Percentiles rank a stretch among this genome's conserved stretches.
Conservation (phyloP, 345 rosid genomes). For the Populus nigra region DNA sequence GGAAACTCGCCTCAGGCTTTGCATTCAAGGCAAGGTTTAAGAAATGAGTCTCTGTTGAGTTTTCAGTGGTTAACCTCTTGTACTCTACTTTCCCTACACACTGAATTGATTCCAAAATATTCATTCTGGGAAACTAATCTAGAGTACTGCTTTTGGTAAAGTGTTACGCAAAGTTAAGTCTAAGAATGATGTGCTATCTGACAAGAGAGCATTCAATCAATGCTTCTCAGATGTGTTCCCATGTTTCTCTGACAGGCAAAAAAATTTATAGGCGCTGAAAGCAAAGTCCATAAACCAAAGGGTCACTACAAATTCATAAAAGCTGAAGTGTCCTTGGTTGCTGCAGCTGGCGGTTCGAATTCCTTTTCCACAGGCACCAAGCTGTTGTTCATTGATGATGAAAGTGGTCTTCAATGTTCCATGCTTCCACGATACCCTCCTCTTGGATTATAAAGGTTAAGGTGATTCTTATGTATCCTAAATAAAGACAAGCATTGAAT, state of each 20-base stretch:
- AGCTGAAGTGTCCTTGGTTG: background rate
- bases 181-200: background rate
- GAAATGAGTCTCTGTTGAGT: background rate
- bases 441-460: background rate
- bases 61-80: background rate
- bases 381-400: background rate
- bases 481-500: slow-evolving; percentile 7
- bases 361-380: background rate
- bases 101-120: background rate
- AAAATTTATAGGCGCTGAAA: background rate
- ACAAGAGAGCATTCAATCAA: background rate
- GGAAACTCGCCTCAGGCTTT: background rate
- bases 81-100: background rate
- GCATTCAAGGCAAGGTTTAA: background rate
- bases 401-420: background rate
- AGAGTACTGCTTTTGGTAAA: background rate
- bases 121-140: background rate
- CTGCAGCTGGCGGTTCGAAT: slow-evolving; percentile 1
- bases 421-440: background rate
- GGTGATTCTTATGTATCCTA: background rate
- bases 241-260: slow-evolving; percentile 41
- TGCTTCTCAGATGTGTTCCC: slow-evolving; percentile 12
- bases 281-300: background rate
- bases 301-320: background rate
- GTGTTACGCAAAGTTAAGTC: background rate